Evolutionary conservation across 306 rosid genomes (phyloP).

Genomic region (Vigna hirtella): DNA sequence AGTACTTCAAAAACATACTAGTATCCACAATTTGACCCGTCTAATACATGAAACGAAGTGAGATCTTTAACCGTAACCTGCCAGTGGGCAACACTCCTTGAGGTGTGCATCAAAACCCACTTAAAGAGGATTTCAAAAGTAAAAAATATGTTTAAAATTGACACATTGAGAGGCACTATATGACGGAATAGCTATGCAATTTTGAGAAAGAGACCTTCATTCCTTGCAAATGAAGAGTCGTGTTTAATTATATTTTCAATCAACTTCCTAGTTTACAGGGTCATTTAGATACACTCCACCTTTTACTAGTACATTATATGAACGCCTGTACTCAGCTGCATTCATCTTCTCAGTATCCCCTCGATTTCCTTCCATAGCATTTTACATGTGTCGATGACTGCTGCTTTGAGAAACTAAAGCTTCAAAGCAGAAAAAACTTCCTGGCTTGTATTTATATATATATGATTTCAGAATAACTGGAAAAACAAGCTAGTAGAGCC

Average conservation of each 20-base stretch:
- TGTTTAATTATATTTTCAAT: conserved; percentile 46
- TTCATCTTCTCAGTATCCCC: conserved; percentile 50
- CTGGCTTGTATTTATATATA: conserved; percentile 44
- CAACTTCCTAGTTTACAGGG: conserved; percentile 58
- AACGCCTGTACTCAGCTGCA: conserved; percentile 55
- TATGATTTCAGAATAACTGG: conserved; percentile 76
- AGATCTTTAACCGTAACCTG: conserved; percentile 32
- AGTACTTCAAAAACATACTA: not conserved
- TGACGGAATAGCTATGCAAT: conserved; percentile 20
- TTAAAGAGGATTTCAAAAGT: not conserved
- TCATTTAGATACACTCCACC: conserved; percentile 54
- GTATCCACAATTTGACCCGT: not conserved
- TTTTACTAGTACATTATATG: conserved; percentile 58
- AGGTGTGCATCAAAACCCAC: conserved; percentile 22
- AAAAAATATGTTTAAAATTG: not conserved
- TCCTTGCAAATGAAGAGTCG: conserved; percentile 50
- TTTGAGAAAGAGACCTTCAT: conserved; percentile 45
- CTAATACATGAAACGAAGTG: not conserved
- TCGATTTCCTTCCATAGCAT: conserved; percentile 56
- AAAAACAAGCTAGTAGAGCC: conserved; percentile 93
- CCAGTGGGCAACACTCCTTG: conserved; percentile 14
- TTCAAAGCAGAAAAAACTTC: conserved; percentile 67
- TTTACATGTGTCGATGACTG: conserved; percentile 60
- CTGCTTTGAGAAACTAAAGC: conserved; percentile 52
- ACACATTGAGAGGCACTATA: conserved; percentile 35